Conservation (phyloP, 495 filamentous ascomycete genomes). For the Hypoxylon perforatum region DNA sequence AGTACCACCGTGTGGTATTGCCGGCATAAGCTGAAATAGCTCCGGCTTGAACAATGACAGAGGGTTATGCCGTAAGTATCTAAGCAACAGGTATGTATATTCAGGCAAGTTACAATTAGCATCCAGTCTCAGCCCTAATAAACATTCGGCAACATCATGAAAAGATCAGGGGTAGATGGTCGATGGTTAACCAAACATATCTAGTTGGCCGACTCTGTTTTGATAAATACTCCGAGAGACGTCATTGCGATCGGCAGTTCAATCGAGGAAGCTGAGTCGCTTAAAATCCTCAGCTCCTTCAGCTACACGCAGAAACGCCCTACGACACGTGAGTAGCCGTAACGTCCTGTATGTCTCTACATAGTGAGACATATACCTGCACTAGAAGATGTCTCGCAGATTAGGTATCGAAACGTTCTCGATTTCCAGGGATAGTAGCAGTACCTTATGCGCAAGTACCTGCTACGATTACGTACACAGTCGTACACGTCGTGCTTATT, state of each 20-base stretch:
- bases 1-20: too few relatives aligned
- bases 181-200: neutral
- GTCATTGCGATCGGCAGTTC: neutral
- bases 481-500: too few relatives aligned
- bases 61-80: too few relatives aligned
- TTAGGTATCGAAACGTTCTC: neutral
- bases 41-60: too few relatives aligned
- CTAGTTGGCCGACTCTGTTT: neutral
- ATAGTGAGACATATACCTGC: neutral
- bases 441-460: neutral
- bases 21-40: too few relatives aligned
- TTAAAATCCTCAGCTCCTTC: neutral
- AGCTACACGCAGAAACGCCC: neutral
- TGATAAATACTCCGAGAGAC: neutral
- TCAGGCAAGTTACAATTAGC: too few relatives aligned
- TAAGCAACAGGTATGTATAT: too few relatives aligned
- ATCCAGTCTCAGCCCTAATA: neutral
- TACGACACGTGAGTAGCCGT: too few relatives aligned
- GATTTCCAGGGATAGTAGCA: conserved; percentile 1
- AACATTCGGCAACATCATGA: neutral
- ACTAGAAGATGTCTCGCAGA: neutral
- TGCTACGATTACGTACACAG: too few relatives aligned
- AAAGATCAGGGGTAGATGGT: neutral
- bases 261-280: neutral
- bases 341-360: too few relatives aligned